These are phyloP conservation scores for Fusarium bulbicola DNA, from an alignment of 2,329 filamentous ascomycete genomes.

Conservation along the genomic window DNA sequence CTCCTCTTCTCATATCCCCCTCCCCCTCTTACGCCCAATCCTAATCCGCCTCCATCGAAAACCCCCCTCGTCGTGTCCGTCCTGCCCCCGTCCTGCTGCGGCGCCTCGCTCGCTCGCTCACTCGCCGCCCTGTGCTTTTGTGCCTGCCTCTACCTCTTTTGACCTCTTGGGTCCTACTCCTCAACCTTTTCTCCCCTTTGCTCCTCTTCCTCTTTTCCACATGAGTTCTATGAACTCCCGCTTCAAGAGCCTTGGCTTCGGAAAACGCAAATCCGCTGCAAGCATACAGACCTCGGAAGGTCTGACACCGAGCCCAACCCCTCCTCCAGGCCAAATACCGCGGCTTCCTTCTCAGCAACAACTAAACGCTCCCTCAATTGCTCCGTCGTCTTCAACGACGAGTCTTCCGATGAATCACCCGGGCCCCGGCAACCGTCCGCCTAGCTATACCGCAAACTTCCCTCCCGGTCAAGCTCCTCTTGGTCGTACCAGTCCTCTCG, in stretches of 20 bases:
- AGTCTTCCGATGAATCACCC: slow-evolving; percentile 70
- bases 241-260: slow-evolving; percentile 82
- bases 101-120: slow-evolving; percentile 36
- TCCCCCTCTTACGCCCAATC: slow-evolving; percentile 29
- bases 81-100: slow-evolving; percentile 34
- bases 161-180: slow-evolving; percentile 39
- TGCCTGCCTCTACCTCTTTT: slow-evolving; percentile 36
- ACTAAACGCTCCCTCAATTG: slow-evolving; percentile 49
- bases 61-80: slow-evolving; percentile 35
- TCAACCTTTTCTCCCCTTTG: slow-evolving; percentile 38
- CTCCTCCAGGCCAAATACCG: slow-evolving; percentile 60
- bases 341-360: slow-evolving; percentile 57
- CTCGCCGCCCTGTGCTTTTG: slow-evolving; percentile 29
- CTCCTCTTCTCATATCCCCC: slow-evolving; percentile 21
- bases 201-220: slow-evolving; percentile 47
- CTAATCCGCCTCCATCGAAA: slow-evolving; percentile 26
- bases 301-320: slow-evolving; percentile 44
- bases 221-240: slow-evolving; percentile 85
- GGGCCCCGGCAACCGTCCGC: slow-evolving; percentile 67
- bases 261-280: slow-evolving; percentile 78
- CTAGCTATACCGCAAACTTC: slow-evolving; percentile 70
- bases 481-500: slow-evolving; percentile 64
- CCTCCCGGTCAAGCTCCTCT: slow-evolving; percentile 57
- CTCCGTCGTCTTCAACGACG: slow-evolving; percentile 56
- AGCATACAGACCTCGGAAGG: slow-evolving; percentile 64